Percentiles rank a stretch among this genome's conserved stretches.
Evolutionary conservation across 1,139 yeast genomes (phyloP).

Genomic region (Blastobotrys serpentis): DNA sequence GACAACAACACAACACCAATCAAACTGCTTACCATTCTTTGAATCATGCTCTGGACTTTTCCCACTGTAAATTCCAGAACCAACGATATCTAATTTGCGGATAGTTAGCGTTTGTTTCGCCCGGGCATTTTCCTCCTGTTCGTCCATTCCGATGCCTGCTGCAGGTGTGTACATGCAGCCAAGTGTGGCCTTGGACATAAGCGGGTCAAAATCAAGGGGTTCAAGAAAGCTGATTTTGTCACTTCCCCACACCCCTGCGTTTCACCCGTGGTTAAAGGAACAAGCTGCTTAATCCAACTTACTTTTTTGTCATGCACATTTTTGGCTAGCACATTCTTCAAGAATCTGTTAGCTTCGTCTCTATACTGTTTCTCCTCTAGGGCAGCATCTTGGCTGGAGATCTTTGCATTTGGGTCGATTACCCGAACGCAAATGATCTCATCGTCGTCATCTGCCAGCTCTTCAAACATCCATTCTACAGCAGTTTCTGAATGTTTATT

Average conservation of each 20-base stretch:
- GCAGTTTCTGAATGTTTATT: constrained; percentile 59
- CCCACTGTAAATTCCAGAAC: constrained; percentile 64
- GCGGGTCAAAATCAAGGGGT: too few relatives aligned
- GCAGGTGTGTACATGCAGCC: too few relatives aligned
- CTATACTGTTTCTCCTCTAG: constrained; percentile 40
- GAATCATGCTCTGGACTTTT: constrained; percentile 55
- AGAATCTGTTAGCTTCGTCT: constrained; percentile 40
- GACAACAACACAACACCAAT: too few relatives aligned
- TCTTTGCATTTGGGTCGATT: constrained; percentile 43
- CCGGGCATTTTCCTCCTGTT: constrained; percentile 35
- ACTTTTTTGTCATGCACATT: neutral
- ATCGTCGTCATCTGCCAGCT: constrained; percentile 62
- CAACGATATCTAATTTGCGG: constrained; percentile 42
- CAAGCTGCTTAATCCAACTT: too few relatives aligned
- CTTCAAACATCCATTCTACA: constrained; percentile 64
- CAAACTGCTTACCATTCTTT: constrained; percentile 46
- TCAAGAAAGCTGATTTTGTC: too few relatives aligned
- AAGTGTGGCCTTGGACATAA: too few relatives aligned
- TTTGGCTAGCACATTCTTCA: constrained; percentile 47
- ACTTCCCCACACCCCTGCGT: too few relatives aligned
- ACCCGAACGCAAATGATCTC: constrained; percentile 62
- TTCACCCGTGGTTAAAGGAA: too few relatives aligned
- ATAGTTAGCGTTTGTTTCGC: constrained; percentile 13
- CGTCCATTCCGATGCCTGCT: neutral
- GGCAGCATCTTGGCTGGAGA: constrained; percentile 25